phyloP scores from a whole-genome alignment of 805 yeast species.

The Priceomyces medius region DNA sequence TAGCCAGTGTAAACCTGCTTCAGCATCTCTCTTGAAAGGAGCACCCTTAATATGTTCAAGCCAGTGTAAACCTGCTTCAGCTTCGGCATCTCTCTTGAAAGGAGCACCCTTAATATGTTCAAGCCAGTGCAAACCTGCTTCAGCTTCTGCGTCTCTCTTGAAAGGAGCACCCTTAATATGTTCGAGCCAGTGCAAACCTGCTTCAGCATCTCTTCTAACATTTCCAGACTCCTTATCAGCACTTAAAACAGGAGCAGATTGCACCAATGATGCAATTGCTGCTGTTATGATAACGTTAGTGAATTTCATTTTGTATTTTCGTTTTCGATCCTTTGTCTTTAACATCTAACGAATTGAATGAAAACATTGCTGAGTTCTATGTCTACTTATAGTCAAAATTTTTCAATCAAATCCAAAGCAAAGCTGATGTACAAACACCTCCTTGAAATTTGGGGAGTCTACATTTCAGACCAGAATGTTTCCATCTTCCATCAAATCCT shows the following conservation, averaged over 20 bases:
- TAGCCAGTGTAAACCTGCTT: conserved; percentile 10
- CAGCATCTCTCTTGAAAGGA: conserved; percentile 16
- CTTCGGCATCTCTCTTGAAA: conserved; percentile 23
- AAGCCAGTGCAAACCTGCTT: conserved; percentile 3
- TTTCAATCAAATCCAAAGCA: background rate
- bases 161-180: conserved; percentile 14
- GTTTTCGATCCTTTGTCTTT: no score
- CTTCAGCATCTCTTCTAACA: conserved; percentile 21
- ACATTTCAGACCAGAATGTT: no score
- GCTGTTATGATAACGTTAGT: background rate
- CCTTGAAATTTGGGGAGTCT: background rate
- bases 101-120: conserved; percentile 11
- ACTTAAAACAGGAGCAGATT: background rate
- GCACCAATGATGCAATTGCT: background rate
- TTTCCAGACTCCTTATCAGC: background rate
- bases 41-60: conserved; percentile 10
- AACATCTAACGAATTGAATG: no score
- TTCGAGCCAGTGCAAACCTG: conserved; percentile 15
- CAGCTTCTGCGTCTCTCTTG: conserved; percentile 8
- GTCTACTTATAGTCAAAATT: background rate
- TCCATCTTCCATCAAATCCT: no score
- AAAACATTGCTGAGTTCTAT: background rate
- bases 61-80: conserved; percentile 18
- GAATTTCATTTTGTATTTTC: background rate
- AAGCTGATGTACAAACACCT: background rate